A percentile compares a stretch with the other conserved stretches of the same genome.
Evolutionary conservation across 495 filamentous ascomycete species (phyloP).

Genomic region (Aspergillus egyptiacus): DNA sequence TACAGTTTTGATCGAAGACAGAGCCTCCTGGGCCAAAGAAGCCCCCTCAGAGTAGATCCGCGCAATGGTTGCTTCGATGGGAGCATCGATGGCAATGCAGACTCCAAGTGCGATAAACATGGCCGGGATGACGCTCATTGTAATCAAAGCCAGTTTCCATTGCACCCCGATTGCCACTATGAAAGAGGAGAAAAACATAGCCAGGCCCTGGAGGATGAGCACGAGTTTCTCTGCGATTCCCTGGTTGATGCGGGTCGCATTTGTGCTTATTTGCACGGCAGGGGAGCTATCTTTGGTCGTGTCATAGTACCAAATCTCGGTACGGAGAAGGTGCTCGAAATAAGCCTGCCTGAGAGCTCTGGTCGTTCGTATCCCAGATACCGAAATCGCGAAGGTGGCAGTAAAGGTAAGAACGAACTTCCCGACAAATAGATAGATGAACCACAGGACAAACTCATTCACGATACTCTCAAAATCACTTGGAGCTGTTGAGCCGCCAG

Average conservation of each 20-base stretch:
- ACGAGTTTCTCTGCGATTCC: slow-evolving; percentile 38
- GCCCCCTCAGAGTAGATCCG: slow-evolving; percentile 18
- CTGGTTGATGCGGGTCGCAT: slow-evolving; percentile 35
- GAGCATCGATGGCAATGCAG: slow-evolving; percentile 9
- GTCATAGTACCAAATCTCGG: slow-evolving; percentile 30
- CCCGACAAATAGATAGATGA: slow-evolving; percentile 33
- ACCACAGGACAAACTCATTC: slow-evolving; percentile 24
- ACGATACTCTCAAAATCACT: slow-evolving; percentile 21
- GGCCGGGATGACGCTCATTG: slow-evolving; percentile 23
- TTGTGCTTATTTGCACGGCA: slow-evolving; percentile 29
- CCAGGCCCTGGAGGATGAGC: slow-evolving; percentile 34
- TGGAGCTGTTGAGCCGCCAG: slow-evolving; percentile 16
- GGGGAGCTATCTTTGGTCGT: slow-evolving; percentile 12
- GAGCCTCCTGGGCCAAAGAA: slow-evolving; percentile 38
- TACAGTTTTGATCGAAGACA: slow-evolving; percentile 40
- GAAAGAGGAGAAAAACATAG: slow-evolving; percentile 43
- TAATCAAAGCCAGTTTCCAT: slow-evolving; percentile 38
- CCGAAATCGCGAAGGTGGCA: background rate
- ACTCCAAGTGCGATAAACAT: slow-evolving; percentile 20
- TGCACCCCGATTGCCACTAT: slow-evolving; percentile 39
- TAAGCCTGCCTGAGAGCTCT: background rate
- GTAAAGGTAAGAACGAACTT: slow-evolving; percentile 26
- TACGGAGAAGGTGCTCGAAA: slow-evolving; percentile 2
- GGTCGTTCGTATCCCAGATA: background rate
- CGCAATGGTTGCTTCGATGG: slow-evolving; percentile 19